A percentile compares a stretch with the other conserved stretches of the same genome.
Evolutionary conservation across 805 yeast species (phyloP).

Genomic region (Candida krabiensis): DNA sequence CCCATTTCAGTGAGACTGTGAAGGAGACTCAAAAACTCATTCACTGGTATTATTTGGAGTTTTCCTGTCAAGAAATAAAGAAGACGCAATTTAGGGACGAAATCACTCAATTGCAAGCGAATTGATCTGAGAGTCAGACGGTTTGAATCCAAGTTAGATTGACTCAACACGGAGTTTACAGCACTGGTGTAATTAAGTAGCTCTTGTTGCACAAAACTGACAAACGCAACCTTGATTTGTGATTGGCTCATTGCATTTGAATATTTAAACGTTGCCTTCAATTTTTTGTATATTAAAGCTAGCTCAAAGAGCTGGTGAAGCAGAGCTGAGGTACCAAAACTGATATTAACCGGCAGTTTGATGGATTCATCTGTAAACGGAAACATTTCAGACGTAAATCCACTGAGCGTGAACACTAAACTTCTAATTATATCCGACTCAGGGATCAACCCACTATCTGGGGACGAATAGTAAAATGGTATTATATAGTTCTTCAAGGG

Average conservation of each 20-base stretch:
- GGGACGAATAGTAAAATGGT: constrained; percentile 34
- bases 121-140: constrained; percentile 31
- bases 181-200: constrained; percentile 35
- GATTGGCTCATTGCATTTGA: constrained; percentile 34
- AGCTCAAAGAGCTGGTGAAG: constrained; percentile 66
- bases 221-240: constrained; percentile 63
- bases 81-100: constrained; percentile 58
- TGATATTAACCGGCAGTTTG: constrained; percentile 51
- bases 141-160: constrained; percentile 30
- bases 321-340: constrained; percentile 56
- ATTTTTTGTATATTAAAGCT: constrained; percentile 59
- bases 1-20: constrained; percentile 59
- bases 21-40: constrained; percentile 54
- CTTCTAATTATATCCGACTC: constrained; percentile 45
- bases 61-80: constrained; percentile 44
- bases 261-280: constrained; percentile 35
- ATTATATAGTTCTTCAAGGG: constrained; percentile 31
- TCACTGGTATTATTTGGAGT: constrained; percentile 37
- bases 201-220: constrained; percentile 44
- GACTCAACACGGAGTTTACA: constrained; percentile 37
- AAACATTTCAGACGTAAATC: constrained; percentile 59
- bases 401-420: constrained; percentile 57
- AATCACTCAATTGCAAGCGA: constrained; percentile 44
- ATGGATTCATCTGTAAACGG: constrained; percentile 40
- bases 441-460: constrained; percentile 28